Percentiles rank a stretch among this genome's conserved stretches.
Conservation (phyloP, 148 eudicot genomes). For the Vaccinium myrtillus region DNA sequence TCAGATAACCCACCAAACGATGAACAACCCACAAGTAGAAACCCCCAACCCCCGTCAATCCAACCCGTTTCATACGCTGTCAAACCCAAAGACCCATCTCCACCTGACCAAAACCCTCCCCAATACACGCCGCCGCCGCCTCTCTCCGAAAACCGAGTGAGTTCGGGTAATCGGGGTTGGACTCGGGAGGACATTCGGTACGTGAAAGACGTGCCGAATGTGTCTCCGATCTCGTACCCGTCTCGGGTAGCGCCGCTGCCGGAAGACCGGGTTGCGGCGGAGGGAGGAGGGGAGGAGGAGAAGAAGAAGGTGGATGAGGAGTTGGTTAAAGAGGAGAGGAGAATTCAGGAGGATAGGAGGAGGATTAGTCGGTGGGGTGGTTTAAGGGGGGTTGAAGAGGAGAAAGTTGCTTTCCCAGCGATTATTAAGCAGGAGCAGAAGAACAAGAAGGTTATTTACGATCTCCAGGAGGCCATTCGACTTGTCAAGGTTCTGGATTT, state of each 20-base stretch:
- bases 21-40: neutral
- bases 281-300: constrained; percentile 5
- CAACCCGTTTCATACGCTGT: constrained; percentile 56
- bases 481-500: constrained; percentile 55
- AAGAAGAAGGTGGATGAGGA: constrained; percentile 16
- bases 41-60: constrained; percentile 20
- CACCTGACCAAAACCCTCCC: neutral
- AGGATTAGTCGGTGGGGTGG: constrained; percentile 30
- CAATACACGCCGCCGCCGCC: neutral
- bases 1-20: neutral
- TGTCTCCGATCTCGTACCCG: constrained; percentile 43
- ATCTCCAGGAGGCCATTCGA: constrained; percentile 80
- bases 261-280: constrained; percentile 37
- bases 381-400: constrained; percentile 26
- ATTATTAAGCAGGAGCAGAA: constrained; percentile 58
- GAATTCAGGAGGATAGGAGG: constrained; percentile 34
- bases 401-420: constrained; percentile 61
- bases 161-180: constrained; percentile 21
- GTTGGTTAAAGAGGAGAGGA: constrained; percentile 42
- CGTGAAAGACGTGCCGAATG: constrained; percentile 44
- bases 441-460: constrained; percentile 52
- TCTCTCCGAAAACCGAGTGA: neutral
- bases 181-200: constrained; percentile 70
- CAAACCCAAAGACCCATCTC: constrained; percentile 41
- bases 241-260: constrained; percentile 81